phyloP scores from a whole-genome alignment of 345 rosid species.

The Passiflora organensis region DNA sequence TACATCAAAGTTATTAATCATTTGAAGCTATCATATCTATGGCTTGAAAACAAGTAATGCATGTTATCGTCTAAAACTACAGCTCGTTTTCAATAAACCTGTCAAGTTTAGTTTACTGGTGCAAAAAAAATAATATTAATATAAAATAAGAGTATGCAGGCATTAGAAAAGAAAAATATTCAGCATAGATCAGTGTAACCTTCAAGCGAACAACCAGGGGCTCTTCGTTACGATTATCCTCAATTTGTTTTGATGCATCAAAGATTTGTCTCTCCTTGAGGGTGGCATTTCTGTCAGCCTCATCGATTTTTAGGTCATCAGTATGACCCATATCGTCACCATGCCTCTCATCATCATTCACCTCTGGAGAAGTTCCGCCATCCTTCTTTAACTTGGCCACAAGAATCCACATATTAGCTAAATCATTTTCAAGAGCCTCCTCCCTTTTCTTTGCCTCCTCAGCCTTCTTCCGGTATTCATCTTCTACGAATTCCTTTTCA shows the following conservation, averaged over 20 bases:
- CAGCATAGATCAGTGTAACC: conserved; percentile 34
- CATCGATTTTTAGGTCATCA: conserved; percentile 36
- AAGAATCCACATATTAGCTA: conserved; percentile 99
- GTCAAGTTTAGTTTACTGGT: too few species aligned
- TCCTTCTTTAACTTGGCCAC: conserved; percentile 96
- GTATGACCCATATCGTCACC: conserved; percentile 26
- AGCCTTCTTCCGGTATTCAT: conserved; percentile 67
- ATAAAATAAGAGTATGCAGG: too few species aligned
- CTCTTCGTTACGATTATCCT: conserved; percentile 68
- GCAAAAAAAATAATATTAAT: neutral
- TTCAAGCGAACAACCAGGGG: conserved; percentile 87
- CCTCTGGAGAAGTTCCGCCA: conserved; percentile 46
- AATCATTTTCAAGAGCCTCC: conserved; percentile 88
- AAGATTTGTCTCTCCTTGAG: conserved; percentile 50
- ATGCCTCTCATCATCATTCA: conserved; percentile 40
- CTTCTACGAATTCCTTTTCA: conserved; percentile 81
- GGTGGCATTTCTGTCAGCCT: conserved; percentile 29
- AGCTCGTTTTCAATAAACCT: too few species aligned
- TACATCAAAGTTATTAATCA: too few species aligned
- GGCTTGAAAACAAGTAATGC: too few species aligned
- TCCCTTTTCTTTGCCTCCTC: conserved; percentile 92
- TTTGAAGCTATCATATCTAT: too few species aligned
- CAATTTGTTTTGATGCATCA: conserved; percentile 42
- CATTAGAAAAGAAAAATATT: neutral
- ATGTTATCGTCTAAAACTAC: too few species aligned